A percentile compares a stretch with the other conserved stretches of the same genome.
Evolutionary conservation across 768 basidiomycete species (phyloP).

Genomic region (Amanita muscaria): DNA sequence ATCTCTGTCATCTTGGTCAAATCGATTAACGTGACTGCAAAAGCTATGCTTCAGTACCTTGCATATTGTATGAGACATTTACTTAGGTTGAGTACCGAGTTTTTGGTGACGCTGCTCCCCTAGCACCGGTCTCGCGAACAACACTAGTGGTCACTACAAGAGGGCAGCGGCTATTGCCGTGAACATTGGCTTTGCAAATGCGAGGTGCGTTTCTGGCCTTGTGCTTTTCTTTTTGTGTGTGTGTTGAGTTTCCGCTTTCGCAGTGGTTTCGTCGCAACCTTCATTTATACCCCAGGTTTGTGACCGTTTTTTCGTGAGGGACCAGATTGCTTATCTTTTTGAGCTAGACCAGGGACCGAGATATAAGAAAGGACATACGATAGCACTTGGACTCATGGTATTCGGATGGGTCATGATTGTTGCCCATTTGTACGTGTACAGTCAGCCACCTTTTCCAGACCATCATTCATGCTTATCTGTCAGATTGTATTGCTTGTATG

Average conservation of each 20-base stretch:
- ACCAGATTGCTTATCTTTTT: neutral
- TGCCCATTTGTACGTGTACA: conserved; percentile 43
- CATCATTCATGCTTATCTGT: neutral
- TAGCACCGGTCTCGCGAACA: conserved; percentile 54
- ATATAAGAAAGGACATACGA: conserved; percentile 53
- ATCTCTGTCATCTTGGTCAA: neutral
- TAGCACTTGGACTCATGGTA: conserved; percentile 44
- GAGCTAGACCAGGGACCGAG: conserved; percentile 44
- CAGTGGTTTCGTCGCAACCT: conserved; percentile 56
- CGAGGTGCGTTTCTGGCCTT: conserved; percentile 27
- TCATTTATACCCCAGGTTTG: conserved; percentile 46
- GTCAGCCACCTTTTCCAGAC: neutral
- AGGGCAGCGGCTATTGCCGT: conserved; percentile 48
- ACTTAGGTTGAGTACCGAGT: neutral
- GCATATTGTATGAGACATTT: conserved; percentile 33
- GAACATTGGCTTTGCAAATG: conserved; percentile 47
- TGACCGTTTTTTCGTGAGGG: neutral
- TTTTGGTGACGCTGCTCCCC: neutral
- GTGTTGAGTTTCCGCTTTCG: neutral
- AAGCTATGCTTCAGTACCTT: conserved; percentile 50
- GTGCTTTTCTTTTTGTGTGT: neutral
- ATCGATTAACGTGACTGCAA: neutral
- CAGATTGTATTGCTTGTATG: conserved; percentile 48
- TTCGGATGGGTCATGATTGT: conserved; percentile 45
- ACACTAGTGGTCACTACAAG: conserved; percentile 55